A percentile compares a stretch with the other conserved stretches of the same genome.
phyloP scores from a whole-genome alignment of 2,329 filamentous ascomycete species.

The Calonectria naviculata region DNA sequence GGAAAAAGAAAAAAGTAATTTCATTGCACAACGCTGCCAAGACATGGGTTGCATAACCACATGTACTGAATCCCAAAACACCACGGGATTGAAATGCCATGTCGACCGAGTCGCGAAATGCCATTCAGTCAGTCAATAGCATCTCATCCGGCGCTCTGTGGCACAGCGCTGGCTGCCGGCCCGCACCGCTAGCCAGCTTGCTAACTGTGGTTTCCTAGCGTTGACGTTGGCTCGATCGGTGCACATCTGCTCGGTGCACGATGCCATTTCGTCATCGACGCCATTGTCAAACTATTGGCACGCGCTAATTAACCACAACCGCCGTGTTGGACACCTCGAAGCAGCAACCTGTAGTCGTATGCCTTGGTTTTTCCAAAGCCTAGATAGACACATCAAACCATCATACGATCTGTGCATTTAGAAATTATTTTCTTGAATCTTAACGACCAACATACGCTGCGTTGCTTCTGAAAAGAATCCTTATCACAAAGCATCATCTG shows the following conservation, averaged over 20 bases:
- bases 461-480: no score
- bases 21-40: background rate
- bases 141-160: no score
- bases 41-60: background rate
- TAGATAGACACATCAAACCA: no score
- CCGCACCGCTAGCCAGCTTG: background rate
- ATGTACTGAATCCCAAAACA: background rate
- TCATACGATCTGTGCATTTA: no score
- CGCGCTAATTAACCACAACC: background rate
- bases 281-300: background rate
- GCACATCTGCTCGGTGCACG: background rate
- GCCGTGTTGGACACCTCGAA: background rate
- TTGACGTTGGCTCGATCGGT: background rate
- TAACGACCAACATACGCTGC: no score
- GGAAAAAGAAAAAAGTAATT: background rate
- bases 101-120: background rate
- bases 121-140: no score
- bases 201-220: background rate
- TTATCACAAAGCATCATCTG: no score
- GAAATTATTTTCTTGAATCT: no score
- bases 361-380: no score
- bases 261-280: background rate
- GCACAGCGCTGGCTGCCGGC: background rate
- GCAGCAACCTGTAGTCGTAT: no score
- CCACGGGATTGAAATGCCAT: background rate